Conservation (phyloP, 768 basidiomycete genomes). For the Leccinum rimulosum region DNA sequence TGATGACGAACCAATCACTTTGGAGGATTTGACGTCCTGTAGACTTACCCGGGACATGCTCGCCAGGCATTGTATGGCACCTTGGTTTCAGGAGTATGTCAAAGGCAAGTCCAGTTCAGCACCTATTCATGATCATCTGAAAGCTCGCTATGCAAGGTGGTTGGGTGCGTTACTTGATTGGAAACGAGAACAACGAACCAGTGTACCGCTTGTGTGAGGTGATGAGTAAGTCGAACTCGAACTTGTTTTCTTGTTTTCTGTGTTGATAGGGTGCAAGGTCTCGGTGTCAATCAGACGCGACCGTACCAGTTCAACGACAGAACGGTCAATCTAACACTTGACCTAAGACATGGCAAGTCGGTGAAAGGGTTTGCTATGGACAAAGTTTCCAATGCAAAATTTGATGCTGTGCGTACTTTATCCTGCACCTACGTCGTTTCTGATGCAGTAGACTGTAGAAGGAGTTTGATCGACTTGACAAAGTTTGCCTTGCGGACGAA, state of each 20-base stretch:
- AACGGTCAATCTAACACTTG: slow-evolving; percentile 61
- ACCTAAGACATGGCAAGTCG: slow-evolving; percentile 76
- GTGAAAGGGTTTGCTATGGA: slow-evolving; percentile 70
- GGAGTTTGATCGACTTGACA: slow-evolving; percentile 66
- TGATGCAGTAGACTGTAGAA: slow-evolving; percentile 41
- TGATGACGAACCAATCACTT: slow-evolving; percentile 46
- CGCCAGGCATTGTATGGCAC: slow-evolving; percentile 66
- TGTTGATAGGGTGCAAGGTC: slow-evolving; percentile 39
- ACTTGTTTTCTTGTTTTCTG: not conserved
- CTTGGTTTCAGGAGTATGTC: slow-evolving; percentile 85
- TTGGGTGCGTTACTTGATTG: slow-evolving; percentile 86
- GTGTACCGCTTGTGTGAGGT: slow-evolving; percentile 87
- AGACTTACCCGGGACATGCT: slow-evolving; percentile 68
- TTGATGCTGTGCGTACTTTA: slow-evolving; percentile 52
- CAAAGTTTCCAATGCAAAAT: slow-evolving; percentile 75
- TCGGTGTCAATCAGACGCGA: slow-evolving; percentile 52
- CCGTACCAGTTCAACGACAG: slow-evolving; percentile 72
- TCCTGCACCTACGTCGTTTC: slow-evolving; percentile 1
- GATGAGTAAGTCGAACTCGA: slow-evolving; percentile 49
- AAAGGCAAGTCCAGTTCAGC: slow-evolving; percentile 49
- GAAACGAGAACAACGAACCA: slow-evolving; percentile 50
- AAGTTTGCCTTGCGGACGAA: slow-evolving; percentile 46
- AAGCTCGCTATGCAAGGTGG: slow-evolving; percentile 47
- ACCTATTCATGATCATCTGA: slow-evolving; percentile 2
- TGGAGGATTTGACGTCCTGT: slow-evolving; percentile 60